Base-by-base conservation (phyloP, 805 yeast genomes). In the Vanderwaltozyma yarrowii region DNA sequence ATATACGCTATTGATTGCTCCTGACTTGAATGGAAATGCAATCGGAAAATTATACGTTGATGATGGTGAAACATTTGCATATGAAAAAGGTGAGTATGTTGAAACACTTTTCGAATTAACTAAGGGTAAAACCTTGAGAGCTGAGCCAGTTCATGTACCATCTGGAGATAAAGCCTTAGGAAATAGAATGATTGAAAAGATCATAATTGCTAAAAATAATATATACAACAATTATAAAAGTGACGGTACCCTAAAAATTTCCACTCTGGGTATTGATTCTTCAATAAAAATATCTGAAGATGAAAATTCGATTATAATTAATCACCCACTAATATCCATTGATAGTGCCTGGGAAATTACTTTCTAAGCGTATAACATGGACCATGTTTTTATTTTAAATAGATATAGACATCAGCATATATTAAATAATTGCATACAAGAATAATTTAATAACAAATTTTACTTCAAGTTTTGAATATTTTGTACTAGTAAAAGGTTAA, bases 1-100 rank as follows among this genome's bases (percentile, higher is more conserved):
- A 4, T 85, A 77, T 55, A 81, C 94, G 0, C 50, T 88, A 27
- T 67, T 79, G 2, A 61, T 88, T 31, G 84, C 83, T 0, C 66
- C 78, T 10, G 67, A 66, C 39, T 46, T 52, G 2, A 48, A 61
- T 2, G 78, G 77, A 1, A 45, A 49, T 6, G 86, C 88, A 0
- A 57, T 58, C 0, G 82, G 83, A 2, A 66, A 65, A 5, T 55
- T 88, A 24, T 88, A 87, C 56, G 59, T 81, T 27, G 97, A 88
- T 56, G 97, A 88, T 58, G 95, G 94, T 13, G 82, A 78, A 47
- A 68, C 88, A 0, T 83, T 71, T 47, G 71, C 66, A 32, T 76
- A 76, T 53, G 43, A 56, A 38, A 46, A 61, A 2, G 81, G 80
- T 6, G 77, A 74, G 20, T 78, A 44, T 49, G 38, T 75, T 3